A percentile compares a stretch with the other conserved stretches of the same genome.
Evolutionary conservation across 371 early-diverging fungal species (phyloP).

Genomic region (Rhizopus microsporus): DNA sequence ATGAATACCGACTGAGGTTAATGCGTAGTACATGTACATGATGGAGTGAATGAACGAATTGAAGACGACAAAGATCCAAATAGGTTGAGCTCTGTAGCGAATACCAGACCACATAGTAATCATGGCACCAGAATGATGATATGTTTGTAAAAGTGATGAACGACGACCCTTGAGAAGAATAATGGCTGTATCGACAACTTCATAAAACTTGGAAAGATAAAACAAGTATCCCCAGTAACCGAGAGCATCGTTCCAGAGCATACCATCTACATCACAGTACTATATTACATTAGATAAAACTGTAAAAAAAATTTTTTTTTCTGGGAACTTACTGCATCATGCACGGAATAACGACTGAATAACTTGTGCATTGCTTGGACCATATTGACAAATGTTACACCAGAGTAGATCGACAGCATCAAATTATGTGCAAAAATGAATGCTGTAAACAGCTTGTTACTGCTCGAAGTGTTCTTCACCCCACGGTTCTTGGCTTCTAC

Average conservation of each 20-base stretch:
- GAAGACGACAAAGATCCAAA: slow-evolving; percentile 86
- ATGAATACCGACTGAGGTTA: slow-evolving; percentile 73
- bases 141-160: slow-evolving; percentile 81
- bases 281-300: slow-evolving; percentile 15
- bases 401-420: slow-evolving; percentile 68
- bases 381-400: slow-evolving; percentile 69
- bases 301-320: slow-evolving; percentile 8
- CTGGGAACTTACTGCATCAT: slow-evolving; percentile 53
- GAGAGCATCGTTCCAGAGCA: slow-evolving; percentile 71
- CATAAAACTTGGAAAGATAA: slow-evolving; percentile 88
- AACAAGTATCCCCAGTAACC: slow-evolving; percentile 82
- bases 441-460: slow-evolving; percentile 62
- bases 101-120: slow-evolving; percentile 81
- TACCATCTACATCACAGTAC: slow-evolving; percentile 71
- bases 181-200: slow-evolving; percentile 85
- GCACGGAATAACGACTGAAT: slow-evolving; percentile 35
- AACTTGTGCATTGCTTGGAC: slow-evolving; percentile 54
- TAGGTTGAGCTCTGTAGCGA: slow-evolving; percentile 72
- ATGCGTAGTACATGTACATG: slow-evolving; percentile 89
- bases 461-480: slow-evolving; percentile 35
- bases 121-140: slow-evolving; percentile 91
- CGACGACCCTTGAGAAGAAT: slow-evolving; percentile 81
- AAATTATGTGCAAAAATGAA: slow-evolving; percentile 80
- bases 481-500: slow-evolving; percentile 57
- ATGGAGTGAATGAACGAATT: slow-evolving; percentile 90